Percentiles rank a stretch among this genome's conserved stretches.
phyloP scores from a whole-genome alignment of 2,329 filamentous ascomycete species.

The Uncinocarpus reesii region DNA sequence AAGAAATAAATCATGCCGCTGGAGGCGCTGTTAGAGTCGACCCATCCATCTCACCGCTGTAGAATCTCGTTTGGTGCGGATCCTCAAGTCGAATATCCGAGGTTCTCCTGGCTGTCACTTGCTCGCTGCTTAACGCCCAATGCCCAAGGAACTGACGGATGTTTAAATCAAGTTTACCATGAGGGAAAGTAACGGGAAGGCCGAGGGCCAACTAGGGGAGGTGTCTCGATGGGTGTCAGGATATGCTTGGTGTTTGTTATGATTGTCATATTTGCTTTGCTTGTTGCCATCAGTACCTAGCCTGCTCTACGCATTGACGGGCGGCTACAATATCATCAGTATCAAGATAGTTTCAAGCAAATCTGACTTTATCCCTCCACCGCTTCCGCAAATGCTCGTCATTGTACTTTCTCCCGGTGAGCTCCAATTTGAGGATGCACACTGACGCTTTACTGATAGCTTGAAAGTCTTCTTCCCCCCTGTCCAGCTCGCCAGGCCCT shows the following conservation, averaged over 20 bases:
- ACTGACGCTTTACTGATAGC: too few relatives aligned
- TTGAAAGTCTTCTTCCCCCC: not conserved
- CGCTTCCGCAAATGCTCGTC: too few relatives aligned
- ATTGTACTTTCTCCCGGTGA: too few relatives aligned
- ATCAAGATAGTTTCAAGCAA: too few relatives aligned
- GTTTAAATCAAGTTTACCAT: not conserved
- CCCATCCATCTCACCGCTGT: conserved; percentile 2
- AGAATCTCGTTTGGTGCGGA: conserved; percentile 7
- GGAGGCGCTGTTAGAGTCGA: not conserved
- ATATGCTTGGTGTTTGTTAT: not conserved
- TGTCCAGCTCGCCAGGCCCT: too few relatives aligned
- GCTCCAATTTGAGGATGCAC: too few relatives aligned
- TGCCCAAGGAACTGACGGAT: not conserved
- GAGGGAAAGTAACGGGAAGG: not conserved
- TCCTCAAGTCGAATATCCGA: conserved; percentile 7
- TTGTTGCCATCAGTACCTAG: too few relatives aligned
- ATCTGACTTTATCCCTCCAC: too few relatives aligned
- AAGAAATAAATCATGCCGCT: conserved; percentile 11
- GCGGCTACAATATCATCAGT: too few relatives aligned
- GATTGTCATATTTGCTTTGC: not conserved
- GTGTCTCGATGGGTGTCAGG: not conserved
- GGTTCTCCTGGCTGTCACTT: conserved; percentile 2
- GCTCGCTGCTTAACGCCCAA: not conserved
- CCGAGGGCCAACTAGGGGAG: not conserved
- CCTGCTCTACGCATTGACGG: too few relatives aligned